Conservation (phyloP, 495 filamentous ascomycete species). For the Pyrenula massariospora region DNA sequence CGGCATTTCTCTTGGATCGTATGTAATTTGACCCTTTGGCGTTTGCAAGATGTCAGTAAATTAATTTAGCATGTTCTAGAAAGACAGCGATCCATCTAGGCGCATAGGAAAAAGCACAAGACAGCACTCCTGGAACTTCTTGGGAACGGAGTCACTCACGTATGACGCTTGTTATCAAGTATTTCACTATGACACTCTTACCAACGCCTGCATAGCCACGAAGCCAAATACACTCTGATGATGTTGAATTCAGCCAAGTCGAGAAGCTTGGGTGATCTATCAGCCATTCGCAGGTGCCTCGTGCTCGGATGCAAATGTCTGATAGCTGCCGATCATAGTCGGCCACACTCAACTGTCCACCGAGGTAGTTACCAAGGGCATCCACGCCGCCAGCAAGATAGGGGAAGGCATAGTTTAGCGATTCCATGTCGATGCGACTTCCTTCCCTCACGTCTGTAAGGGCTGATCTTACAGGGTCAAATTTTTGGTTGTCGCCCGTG, state of each 20-base stretch:
- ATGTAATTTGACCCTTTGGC: no score
- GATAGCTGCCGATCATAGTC: not conserved
- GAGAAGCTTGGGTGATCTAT: not conserved
- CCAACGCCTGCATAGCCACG: not conserved
- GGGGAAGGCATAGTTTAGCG: not conserved
- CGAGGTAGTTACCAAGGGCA: no score
- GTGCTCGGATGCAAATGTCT: not conserved
- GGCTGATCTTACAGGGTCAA: not conserved
- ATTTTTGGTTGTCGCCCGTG: not conserved
- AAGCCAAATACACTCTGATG: not conserved
- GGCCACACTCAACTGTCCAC: not conserved
- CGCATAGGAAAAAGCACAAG: no score
- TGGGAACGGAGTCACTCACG: no score
- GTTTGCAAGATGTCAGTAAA: no score
- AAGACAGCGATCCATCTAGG: no score
- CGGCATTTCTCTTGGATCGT: no score
- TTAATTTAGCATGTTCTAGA: no score
- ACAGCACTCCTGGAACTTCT: no score
- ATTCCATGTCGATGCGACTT: not conserved
- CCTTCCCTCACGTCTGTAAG: not conserved
- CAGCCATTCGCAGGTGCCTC: not conserved
- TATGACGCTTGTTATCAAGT: not conserved
- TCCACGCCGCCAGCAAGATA: not conserved
- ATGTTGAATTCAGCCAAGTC: not conserved
- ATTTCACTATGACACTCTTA: not conserved